Base-by-base conservation (phyloP, 1,139 yeast species). In the Suhomyces bribrorum region DNA sequence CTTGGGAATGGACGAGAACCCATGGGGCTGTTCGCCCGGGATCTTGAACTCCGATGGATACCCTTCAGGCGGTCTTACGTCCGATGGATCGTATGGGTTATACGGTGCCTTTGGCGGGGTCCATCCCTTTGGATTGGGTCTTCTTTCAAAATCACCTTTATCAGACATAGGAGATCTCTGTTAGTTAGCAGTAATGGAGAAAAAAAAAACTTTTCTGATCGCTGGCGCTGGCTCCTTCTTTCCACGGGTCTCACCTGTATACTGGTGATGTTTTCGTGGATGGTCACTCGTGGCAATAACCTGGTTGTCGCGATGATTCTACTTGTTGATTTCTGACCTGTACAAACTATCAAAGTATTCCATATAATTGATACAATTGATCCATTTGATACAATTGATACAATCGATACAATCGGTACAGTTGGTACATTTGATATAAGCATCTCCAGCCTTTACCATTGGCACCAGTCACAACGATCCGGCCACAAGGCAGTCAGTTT, bases 121-220 rank as follows among this genome's bases (percentile, higher is more conserved):
- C 95, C 95, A 86, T 0, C 92, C 92, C 13, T 78, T 77, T 2
- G 95, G 94, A 52, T 86, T 83, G 3, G 94, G 87, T 43, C 89
- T 66, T 66, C 94, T 71, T 29, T 75, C 70, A 20, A 46, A 31
- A 20, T 56, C 58, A 34, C 31, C 11, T 24, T 37, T 32, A 7
- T 29, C 26, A 4, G 26, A 9, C 33, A 28, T 25, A 14, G 20
- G 5, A 8, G 7, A 20, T 20, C 23, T 20, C 11, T 8, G 11
- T 20, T 20, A 20, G 8, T 20, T 20, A 3, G 11, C 23, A 20
- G 7, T n/a, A n/a, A n/a, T n/a, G n/a, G n/a, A n/a, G n/a, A n/a
- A n/a, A n/a, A n/a, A n/a, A n/a, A n/a, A n/a, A n/a, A n/a, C n/a
- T n/a, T n/a, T n/a, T n/a, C n/a, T n/a, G n/a, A n/a, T n/a, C n/a